A percentile compares a stretch with the other conserved stretches of the same genome.
Conservation (phyloP, 164 flowering plant genomes). For the Vitis amurensis region DNA sequence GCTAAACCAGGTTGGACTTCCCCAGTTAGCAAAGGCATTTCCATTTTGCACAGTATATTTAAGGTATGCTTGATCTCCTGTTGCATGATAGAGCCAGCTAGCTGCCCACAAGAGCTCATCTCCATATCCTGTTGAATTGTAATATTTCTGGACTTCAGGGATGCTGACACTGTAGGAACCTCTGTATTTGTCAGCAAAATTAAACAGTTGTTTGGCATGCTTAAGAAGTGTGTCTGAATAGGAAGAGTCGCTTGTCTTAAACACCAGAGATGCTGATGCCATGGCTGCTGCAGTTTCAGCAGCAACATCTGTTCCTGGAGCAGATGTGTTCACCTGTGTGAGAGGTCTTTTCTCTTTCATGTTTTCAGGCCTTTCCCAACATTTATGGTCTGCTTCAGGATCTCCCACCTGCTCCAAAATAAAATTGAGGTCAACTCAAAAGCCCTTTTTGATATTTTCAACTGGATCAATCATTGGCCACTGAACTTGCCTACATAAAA, state of each 20-base stretch:
- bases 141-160: slow-evolving; percentile 63
- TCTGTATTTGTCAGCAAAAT: slow-evolving; percentile 70
- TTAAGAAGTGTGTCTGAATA: slow-evolving; percentile 71
- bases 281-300: slow-evolving; percentile 96
- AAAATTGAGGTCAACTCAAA: not conserved
- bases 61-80: slow-evolving; percentile 63
- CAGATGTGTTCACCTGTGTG: slow-evolving; percentile 59
- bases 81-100: slow-evolving; percentile 94
- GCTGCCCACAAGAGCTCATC: slow-evolving; percentile 99
- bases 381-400: slow-evolving; percentile 66
- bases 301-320: slow-evolving; percentile 90
- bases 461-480: not conserved
- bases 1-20: slow-evolving; percentile 88
- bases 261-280: slow-evolving; percentile 90
- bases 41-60: slow-evolving; percentile 61
- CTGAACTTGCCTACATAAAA: not conserved
- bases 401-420: slow-evolving; percentile 69
- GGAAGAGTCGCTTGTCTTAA: slow-evolving; percentile 46
- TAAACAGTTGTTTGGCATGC: slow-evolving; percentile 72
- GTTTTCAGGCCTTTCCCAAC: slow-evolving; percentile 90
- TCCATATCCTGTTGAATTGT: slow-evolving; percentile 85
- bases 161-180: slow-evolving; percentile 65
- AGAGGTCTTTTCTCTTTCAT: slow-evolving; percentile 77
- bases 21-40: slow-evolving; percentile 59
- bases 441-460: not conserved